Base-by-base conservation (phyloP, 495 filamentous ascomycete genomes). In the Penicillium nucicola region DNA sequence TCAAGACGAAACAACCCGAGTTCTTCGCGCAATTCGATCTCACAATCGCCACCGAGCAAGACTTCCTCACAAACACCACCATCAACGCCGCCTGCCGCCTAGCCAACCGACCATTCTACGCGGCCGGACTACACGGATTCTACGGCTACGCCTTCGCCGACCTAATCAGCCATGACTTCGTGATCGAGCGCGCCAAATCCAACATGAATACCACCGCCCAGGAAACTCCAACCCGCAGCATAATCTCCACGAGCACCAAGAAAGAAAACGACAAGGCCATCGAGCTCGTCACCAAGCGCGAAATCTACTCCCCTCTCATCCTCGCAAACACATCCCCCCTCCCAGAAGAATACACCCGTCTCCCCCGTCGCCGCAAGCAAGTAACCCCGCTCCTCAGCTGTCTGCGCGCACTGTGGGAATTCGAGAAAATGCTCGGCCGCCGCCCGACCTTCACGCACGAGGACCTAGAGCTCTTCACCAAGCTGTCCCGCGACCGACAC, bases 61-160 rank as follows among this genome's bases (percentile, higher is more conserved):
- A 89, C 56, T 82, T 90, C 48, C 67, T 76, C 12, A 78, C 81
- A 3, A 81, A 95, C 48, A 83, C 81, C 28, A 77, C 76, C 11
- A 87, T 97, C 70, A 96, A 98, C 67, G 85, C 86, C 10, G 82
- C 85, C 12, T 89, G 89, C 33, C 86, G 91, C 25, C 69, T 92
- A 18, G 79, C 84, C 46, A 76, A 80, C 51, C 79, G 82, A 33
- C 84, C 88, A 18, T 96, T 96, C 72, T 98, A 98, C 69, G 90
- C 91, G 23, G 88, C 89, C 15, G 85, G 82, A 38, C 81, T 86
- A 10, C 90, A 96, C 65, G 93, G 93, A 19, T 79, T 97, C 61
- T 96, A 95, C 68, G 95, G 95, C 23, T 98, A 88, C 64, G 85
- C 95, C 44, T 98, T 98, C 67, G 86, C 89, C 17, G 93, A 98